A percentile compares a stretch with the other conserved stretches of the same genome.
Conservation (phyloP, 164 flowering plant species). For the Berberis thunbergii region DNA sequence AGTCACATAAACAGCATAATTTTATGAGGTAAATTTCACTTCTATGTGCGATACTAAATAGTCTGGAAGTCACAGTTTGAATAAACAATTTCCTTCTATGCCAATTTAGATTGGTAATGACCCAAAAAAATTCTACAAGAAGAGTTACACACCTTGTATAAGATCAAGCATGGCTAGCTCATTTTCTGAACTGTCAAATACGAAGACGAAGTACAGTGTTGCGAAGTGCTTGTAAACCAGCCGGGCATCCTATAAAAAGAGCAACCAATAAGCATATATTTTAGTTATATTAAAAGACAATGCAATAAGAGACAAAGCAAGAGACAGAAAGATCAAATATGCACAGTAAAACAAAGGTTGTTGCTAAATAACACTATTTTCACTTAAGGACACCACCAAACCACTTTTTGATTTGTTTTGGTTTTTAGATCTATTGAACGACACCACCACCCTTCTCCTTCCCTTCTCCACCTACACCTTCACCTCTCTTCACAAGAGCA, state of each 20-base stretch:
- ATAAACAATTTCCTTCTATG: not conserved
- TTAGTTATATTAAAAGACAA: not conserved
- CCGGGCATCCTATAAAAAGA: conserved; percentile 49
- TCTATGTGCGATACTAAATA: too few species aligned
- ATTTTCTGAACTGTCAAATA: conserved; percentile 87
- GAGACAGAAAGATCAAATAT: not conserved
- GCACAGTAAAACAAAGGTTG: too few species aligned
- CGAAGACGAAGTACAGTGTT: conserved; percentile 76
- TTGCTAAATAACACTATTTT: too few species aligned
- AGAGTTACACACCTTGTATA: conserved; percentile 65
- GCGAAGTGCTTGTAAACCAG: conserved; percentile 94
- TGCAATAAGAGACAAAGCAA: not conserved
- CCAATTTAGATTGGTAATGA: not conserved
- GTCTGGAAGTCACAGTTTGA: not conserved
- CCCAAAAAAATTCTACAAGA: not conserved
- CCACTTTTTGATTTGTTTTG: too few species aligned
- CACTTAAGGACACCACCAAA: too few species aligned
- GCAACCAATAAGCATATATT: not conserved
- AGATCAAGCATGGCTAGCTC: conserved; percentile 98
- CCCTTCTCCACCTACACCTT: too few species aligned
- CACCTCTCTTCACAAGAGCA: too few species aligned
- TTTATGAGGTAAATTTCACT: too few species aligned
- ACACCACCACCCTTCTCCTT: too few species aligned
- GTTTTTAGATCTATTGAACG: too few species aligned
- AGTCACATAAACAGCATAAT: too few species aligned